Evolutionary conservation across 257 asterid genomes (phyloP).

Genomic region (Rehmannia glutinosa): DNA sequence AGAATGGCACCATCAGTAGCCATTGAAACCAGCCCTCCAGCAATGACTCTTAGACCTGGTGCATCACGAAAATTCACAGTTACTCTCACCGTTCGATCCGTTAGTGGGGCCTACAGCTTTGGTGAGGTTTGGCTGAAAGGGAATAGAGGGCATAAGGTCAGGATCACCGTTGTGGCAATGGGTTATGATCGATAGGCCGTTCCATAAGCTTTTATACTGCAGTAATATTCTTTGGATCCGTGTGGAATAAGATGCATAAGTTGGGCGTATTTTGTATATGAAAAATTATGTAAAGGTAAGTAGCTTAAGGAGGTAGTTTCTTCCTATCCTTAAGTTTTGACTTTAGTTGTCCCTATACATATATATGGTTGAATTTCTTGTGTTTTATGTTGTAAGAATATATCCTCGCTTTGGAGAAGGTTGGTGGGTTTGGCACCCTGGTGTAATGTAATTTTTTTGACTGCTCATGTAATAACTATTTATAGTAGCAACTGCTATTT

Average conservation of each 20-base stretch:
- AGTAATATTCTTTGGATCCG: constrained; percentile 34
- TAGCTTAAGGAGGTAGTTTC: constrained; percentile 33
- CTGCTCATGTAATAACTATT: constrained; percentile 17
- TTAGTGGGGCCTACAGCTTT: constrained; percentile 74
- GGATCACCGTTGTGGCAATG: constrained; percentile 83
- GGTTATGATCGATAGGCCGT: constrained; percentile 62
- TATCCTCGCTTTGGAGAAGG: constrained; percentile 23
- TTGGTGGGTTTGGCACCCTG: constrained; percentile 21
- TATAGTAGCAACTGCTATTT: not conserved
- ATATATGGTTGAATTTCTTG: constrained; percentile 34
- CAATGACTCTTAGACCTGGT: constrained; percentile 87
- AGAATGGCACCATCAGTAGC: constrained; percentile 91
- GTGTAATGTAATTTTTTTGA: constrained; percentile 18
- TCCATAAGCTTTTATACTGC: not conserved
- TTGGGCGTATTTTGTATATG: constrained; percentile 22
- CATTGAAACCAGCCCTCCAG: constrained; percentile 83
- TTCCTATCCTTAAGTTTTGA: constrained; percentile 35
- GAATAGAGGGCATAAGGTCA: constrained; percentile 86
- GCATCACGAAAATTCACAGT: constrained; percentile 55
- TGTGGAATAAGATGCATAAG: constrained; percentile 35
- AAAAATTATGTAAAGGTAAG: constrained; percentile 36
- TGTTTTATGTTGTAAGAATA: constrained; percentile 21
- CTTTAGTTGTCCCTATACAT: constrained; percentile 26
- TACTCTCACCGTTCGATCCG: constrained; percentile 75
- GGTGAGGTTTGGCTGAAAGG: constrained; percentile 84